Base-by-base conservation (phyloP, 108 stramenopile species). In the Hondaea fermentalgiana region DNA sequence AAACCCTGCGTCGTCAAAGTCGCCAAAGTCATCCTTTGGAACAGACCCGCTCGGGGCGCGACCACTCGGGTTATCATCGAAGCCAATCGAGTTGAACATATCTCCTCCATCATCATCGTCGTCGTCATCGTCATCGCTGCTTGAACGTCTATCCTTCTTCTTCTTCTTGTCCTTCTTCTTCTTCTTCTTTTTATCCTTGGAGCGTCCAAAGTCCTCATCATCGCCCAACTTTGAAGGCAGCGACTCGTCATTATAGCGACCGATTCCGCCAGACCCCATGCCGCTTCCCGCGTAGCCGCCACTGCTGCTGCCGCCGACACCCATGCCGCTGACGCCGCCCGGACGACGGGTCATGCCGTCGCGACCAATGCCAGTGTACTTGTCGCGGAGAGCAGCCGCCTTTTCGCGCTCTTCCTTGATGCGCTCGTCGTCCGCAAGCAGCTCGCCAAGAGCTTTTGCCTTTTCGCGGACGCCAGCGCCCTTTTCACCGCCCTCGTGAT, bases 391-490 rank as follows among this genome's bases (percentile, higher is more conserved):
- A 57, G 72, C 72, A n/a, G 87, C 60, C 12, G 93, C 92, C 60
- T 90, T 92, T 60, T 92, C 91, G 43, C 93, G 89, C 87, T 93
- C 93, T 44, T 90, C 89, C 23, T 91, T 90, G 44, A 93, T 92
- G 47, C 44, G 47, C 60, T 91, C 93, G 59, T 92, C 90, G 91
- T 89, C 89, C 35, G 35, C 59, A 17, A 93, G 87, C 60, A 93
- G 87, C 59, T 93, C 93, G 55, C 88, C 87, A 17, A 93, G 45
- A 83, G 89, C 88, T 88, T 92, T 92, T 23, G 93, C 89, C 72
- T 91, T 92, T 45, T 93, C 93, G 25, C 93, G 87, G 35, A 93
- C 91, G 49, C 93, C 93, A 23, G 91, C 88, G 57, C 93, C 93
- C 72, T 91, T 89, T 25, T 93, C 93, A 4, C 89, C 72, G 44